phyloP scores from a whole-genome alignment of 106 monocot species.

The Dioscorea dumetorum region DNA sequence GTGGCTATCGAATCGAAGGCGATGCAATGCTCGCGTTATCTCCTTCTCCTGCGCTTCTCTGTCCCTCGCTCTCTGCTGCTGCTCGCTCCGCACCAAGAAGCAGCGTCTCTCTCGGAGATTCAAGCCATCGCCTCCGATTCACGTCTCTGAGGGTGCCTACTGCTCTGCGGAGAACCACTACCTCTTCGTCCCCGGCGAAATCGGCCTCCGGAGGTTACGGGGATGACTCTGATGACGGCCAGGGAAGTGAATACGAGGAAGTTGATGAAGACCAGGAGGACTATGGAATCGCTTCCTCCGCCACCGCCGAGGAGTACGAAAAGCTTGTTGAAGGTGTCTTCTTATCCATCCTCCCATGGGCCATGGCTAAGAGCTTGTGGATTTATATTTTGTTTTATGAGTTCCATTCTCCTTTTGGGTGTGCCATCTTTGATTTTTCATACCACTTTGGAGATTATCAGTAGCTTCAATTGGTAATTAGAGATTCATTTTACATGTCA shows the following conservation, averaged over 20 bases:
- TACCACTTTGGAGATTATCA: background rate
- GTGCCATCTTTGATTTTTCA: background rate
- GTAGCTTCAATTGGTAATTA: background rate
- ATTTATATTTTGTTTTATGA: too few species aligned
- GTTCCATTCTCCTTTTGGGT: background rate
- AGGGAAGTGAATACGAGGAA: constrained; percentile 23
- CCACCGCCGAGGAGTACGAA: background rate
- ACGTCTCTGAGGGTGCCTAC: background rate
- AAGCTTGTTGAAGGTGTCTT: constrained; percentile 22
- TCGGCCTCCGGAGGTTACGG: constrained; percentile 15
- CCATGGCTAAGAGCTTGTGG: background rate
- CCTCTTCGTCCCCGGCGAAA: background rate
- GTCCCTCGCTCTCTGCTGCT: background rate
- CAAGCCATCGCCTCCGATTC: background rate
- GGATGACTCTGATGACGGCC: constrained; percentile 42
- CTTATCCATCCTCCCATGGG: background rate
- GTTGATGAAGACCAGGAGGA: constrained; percentile 8
- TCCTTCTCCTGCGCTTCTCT: background rate
- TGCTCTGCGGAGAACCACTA: background rate
- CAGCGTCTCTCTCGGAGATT: background rate
- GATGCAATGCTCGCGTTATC: background rate
- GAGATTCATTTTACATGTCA: background rate
- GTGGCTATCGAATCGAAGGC: too few species aligned
- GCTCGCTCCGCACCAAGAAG: background rate
- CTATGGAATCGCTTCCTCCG: background rate